These are phyloP conservation scores for Gnomoniopsis sp. DNA, from an alignment of 2,329 filamentous ascomycete genomes.

Conservation along the genomic window DNA sequence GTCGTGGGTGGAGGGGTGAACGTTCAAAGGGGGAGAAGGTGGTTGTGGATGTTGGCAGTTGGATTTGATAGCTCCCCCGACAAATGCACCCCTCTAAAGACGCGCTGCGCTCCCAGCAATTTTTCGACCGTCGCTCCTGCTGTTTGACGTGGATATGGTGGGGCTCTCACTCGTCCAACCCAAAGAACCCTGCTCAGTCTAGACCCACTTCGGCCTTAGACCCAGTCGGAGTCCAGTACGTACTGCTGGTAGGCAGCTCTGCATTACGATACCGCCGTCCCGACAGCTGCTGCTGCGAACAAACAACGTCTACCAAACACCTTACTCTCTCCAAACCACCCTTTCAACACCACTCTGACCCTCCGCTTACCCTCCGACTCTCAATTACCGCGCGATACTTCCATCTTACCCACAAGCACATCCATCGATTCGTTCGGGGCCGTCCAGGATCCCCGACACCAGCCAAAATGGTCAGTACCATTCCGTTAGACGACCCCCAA, in stretches of 20 bases:
- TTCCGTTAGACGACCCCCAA: background rate
- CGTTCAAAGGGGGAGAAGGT: background rate
- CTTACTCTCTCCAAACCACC: conserved; percentile 4
- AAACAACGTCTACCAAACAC: background rate
- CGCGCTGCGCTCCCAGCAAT: conserved; percentile 1
- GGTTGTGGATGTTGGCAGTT: conserved; percentile 5
- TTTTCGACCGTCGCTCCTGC: conserved; percentile 6
- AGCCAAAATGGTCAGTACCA: conserved; percentile 39
- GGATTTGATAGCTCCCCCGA: conserved; percentile 1
- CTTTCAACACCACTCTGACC: conserved; percentile 1
- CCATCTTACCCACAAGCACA: background rate
- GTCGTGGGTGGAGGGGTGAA: conserved; percentile 15
- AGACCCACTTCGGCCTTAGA: conserved; percentile 1
- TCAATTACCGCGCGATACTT: conserved; percentile 25
- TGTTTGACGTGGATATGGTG: conserved; percentile 1
- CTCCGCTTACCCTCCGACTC: conserved; percentile 8
- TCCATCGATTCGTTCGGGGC: background rate
- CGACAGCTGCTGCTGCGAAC: conserved; percentile 2
- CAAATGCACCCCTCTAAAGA: background rate
- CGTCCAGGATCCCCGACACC: conserved; percentile 15
- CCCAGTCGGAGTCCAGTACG: conserved; percentile 2
- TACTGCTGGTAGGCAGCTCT: conserved; percentile 14
- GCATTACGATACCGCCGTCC: conserved; percentile 17
- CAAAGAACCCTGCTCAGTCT: background rate
- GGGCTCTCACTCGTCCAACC: background rate